These are phyloP conservation scores for Starmerella etchellsii DNA, from an alignment of 805 yeast species.

Conservation along the genomic window DNA sequence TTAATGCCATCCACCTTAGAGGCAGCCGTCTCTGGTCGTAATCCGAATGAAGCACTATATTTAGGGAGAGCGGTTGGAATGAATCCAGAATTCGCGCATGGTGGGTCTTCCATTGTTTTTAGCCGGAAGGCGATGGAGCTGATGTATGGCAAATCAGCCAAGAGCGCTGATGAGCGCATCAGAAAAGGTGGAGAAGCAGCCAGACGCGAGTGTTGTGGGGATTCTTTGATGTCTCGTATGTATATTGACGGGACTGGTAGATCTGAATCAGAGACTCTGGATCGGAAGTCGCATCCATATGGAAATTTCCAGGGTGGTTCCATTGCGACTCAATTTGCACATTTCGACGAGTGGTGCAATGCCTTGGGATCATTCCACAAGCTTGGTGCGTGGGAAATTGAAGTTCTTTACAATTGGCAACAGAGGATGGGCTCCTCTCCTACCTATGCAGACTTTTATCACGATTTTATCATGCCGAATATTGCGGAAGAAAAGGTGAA, in stretches of 20 bases:
- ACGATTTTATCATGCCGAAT: slow-evolving; percentile 25
- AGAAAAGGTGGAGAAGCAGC: slow-evolving; percentile 20
- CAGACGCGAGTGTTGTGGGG: slow-evolving; percentile 27
- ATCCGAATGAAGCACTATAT: slow-evolving; percentile 24
- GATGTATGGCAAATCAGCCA: slow-evolving; percentile 19
- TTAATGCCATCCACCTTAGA: slow-evolving; percentile 24
- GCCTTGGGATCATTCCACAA: slow-evolving; percentile 28
- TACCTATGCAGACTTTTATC: slow-evolving; percentile 25
- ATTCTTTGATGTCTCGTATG: slow-evolving; percentile 23
- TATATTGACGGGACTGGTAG: slow-evolving; percentile 17
- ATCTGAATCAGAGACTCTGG: slow-evolving; percentile 12
- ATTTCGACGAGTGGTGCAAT: slow-evolving; percentile 22
- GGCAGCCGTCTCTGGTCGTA: slow-evolving; percentile 16
- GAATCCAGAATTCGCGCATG: slow-evolving; percentile 27
- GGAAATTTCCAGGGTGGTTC: slow-evolving; percentile 27
- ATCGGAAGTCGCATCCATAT: slow-evolving; percentile 14
- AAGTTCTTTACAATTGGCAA: slow-evolving; percentile 23
- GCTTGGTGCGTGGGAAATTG: slow-evolving; percentile 22
- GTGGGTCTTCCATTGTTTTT: slow-evolving; percentile 30
- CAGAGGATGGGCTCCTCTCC: slow-evolving; percentile 9
- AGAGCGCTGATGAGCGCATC: slow-evolving; percentile 3
- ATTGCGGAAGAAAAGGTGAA: slow-evolving; percentile 16
- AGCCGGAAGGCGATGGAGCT: slow-evolving; percentile 25
- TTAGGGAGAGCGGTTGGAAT: slow-evolving; percentile 23
- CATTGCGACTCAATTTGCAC: slow-evolving; percentile 11